Evolutionary conservation across 78 protist species (phyloP), one percentile per base, ranked within the genome.

Genomic region (Bigelowiella natans): DNA sequence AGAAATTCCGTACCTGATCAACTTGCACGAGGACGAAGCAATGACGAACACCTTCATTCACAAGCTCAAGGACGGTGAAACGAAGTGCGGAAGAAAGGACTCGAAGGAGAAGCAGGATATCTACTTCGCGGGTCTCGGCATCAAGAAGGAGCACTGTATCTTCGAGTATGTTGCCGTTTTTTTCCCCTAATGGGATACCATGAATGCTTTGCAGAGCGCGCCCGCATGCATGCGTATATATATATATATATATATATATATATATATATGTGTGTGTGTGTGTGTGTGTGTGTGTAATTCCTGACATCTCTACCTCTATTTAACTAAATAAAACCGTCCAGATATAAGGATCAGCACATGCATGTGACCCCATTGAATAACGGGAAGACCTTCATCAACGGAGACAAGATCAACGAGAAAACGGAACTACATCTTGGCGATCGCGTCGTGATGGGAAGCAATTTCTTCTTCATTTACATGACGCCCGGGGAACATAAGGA

Each of bases 371-470:
- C 87, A 39, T 39, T 51, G 73, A 51, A 51, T 18, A 2, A 1
- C 1, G 91, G 91, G 37, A 37, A 29, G 37, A 38, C 82, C 0
- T 36, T 86, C 39, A 36, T 93, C 29, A 93, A 93, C 90, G 94
- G 94, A 0, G 39, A 82, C 38, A 0, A 28, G 39, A 40, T 64
- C n/a, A 39, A 1, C 29, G 28, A 1, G 0, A n/a, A 1, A 30
- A 18, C 26, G 2, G 1, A 0, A 40, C 86, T 93, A 1, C 0
- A 2, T 38, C 93, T 86, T 73, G 88, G 90, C 51, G 89, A 86
- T 31, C 85, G 94, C 2, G 40, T 93, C 7, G 30, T 86, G 28
- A 28, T 93, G n/a, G 94, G 94, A 1, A 36, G 29, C 37, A 86
- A 89, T 31, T 39, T 85, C 28, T 34, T 85, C 31, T 85, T 86